Conservation (phyloP, 1,284 basidiomycete genomes). For the Ganoderma lucidum region DNA sequence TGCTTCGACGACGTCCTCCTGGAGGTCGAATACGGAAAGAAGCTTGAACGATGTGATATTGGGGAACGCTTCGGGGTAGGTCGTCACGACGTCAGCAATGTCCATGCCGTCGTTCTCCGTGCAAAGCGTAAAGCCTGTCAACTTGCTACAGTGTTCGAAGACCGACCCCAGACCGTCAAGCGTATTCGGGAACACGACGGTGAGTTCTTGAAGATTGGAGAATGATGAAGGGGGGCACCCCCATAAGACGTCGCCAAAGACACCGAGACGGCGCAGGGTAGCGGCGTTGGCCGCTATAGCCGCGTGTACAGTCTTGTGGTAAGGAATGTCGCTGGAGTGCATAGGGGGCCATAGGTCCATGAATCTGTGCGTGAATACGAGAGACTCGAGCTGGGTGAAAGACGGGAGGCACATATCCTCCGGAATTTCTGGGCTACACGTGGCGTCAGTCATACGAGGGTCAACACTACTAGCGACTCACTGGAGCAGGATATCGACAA, state of each 20-base stretch:
- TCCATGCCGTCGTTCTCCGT: background rate
- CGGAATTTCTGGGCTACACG: background rate
- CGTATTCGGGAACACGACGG: background rate
- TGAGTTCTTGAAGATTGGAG: background rate
- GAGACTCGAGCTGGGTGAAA: conserved; percentile 3
- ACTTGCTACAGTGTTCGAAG: background rate
- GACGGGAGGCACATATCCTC: background rate
- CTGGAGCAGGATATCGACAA: conserved; percentile 22
- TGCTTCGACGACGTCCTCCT: background rate
- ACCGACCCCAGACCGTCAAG: background rate
- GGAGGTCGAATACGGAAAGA: conserved; percentile 4
- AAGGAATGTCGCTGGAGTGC: background rate
- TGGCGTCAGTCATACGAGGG: background rate
- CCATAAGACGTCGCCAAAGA: conserved; percentile 1
- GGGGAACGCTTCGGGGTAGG: conserved; percentile 17
- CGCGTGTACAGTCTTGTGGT: background rate
- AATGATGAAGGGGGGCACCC: background rate
- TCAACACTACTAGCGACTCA: conserved; percentile 11
- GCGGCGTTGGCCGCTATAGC: background rate
- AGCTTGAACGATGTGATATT: conserved; percentile 28
- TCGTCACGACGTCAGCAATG: background rate
- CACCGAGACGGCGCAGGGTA: background rate
- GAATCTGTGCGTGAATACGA: conserved; percentile 1
- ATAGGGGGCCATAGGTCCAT: background rate
- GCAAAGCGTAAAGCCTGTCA: background rate